Conservation (phyloP, 2,329 filamentous ascomycete genomes). For the Penicillium rolfsii region DNA sequence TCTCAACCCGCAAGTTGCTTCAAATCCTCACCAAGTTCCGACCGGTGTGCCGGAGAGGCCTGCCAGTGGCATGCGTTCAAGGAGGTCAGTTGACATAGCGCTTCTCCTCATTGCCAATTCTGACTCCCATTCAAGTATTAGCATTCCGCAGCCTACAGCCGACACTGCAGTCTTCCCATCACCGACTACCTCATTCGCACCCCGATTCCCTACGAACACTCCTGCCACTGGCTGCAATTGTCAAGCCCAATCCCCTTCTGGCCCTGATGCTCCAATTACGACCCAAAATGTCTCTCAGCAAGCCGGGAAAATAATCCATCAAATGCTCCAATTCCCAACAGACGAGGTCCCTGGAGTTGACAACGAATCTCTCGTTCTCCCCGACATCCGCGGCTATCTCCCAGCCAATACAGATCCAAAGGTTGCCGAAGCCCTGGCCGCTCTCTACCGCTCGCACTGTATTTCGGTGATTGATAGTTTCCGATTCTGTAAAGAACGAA, state of each 20-base stretch:
- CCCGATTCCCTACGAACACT: constrained; percentile 33
- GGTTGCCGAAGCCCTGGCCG: constrained; percentile 80
- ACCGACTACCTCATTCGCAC: constrained; percentile 43
- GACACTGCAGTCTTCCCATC: constrained; percentile 47
- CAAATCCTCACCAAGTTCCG: constrained; percentile 26
- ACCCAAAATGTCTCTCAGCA: constrained; percentile 43
- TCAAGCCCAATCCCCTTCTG: constrained; percentile 32
- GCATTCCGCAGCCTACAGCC: constrained; percentile 38
- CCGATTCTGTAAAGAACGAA: constrained; percentile 94
- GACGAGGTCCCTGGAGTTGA: constrained; percentile 53
- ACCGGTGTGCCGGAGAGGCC: constrained; percentile 28
- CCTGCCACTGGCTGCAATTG: constrained; percentile 35
- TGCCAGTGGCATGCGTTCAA: constrained; percentile 34
- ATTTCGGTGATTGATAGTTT: constrained; percentile 95
- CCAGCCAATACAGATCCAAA: constrained; percentile 82
- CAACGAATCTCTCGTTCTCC: constrained; percentile 75
- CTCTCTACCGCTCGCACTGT: constrained; percentile 90
- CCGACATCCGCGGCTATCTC: constrained; percentile 80
- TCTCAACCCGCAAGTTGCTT: constrained; percentile 32
- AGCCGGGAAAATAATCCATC: constrained; percentile 44
- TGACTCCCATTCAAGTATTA: constrained; percentile 32
- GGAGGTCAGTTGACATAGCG: constrained; percentile 31
- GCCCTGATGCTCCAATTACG: constrained; percentile 38
- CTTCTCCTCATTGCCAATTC: constrained; percentile 7
- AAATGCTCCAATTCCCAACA: constrained; percentile 45